Conservation (phyloP, 805 yeast species). For the Torulaspora maleeae region DNA sequence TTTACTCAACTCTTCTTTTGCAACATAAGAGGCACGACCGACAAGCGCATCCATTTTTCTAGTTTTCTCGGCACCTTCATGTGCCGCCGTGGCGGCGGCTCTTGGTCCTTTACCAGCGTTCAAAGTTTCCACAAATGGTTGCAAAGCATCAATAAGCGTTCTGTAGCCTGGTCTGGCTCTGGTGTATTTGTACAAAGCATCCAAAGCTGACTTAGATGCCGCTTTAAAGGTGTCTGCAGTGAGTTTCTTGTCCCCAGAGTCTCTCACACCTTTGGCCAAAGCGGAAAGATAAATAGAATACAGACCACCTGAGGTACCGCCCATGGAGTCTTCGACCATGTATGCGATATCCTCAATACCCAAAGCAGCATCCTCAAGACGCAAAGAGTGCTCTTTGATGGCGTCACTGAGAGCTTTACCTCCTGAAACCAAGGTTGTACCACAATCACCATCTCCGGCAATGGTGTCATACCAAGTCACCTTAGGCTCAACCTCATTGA, state of each 20-base stretch:
- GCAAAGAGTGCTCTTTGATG: slow-evolving; percentile 13
- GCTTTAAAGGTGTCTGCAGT: slow-evolving; percentile 36
- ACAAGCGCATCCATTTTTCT: slow-evolving; percentile 69
- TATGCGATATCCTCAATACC: slow-evolving; percentile 64
- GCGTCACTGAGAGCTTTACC: slow-evolving; percentile 16
- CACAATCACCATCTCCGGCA: slow-evolving; percentile 92
- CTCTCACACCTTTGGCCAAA: slow-evolving; percentile 43
- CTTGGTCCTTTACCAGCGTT: slow-evolving; percentile 44
- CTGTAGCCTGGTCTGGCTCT: slow-evolving; percentile 83
- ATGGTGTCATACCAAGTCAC: slow-evolving; percentile 75
- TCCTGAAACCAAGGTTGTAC: slow-evolving; percentile 74
- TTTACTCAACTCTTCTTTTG: slow-evolving; percentile 38
- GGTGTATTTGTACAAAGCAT: slow-evolving; percentile 71
- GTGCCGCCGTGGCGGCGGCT: slow-evolving; percentile 61
- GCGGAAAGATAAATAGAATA: slow-evolving; percentile 77
- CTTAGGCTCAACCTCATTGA: slow-evolving; percentile 41
- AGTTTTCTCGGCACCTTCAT: slow-evolving; percentile 66
- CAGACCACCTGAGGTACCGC: slow-evolving; percentile 88
- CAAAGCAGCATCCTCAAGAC: slow-evolving; percentile 37
- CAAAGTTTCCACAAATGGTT: slow-evolving; percentile 68
- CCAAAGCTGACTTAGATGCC: slow-evolving; percentile 51
- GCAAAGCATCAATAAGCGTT: slow-evolving; percentile 77
- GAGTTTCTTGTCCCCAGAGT: slow-evolving; percentile 25
- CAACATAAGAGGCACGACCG: slow-evolving; percentile 87
- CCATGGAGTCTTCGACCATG: slow-evolving; percentile 78